A percentile compares a stretch with the other conserved stretches of the same genome.
phyloP scores from a whole-genome alignment of 2,329 filamentous ascomycete species.

The Aspergillus sp. region DNA sequence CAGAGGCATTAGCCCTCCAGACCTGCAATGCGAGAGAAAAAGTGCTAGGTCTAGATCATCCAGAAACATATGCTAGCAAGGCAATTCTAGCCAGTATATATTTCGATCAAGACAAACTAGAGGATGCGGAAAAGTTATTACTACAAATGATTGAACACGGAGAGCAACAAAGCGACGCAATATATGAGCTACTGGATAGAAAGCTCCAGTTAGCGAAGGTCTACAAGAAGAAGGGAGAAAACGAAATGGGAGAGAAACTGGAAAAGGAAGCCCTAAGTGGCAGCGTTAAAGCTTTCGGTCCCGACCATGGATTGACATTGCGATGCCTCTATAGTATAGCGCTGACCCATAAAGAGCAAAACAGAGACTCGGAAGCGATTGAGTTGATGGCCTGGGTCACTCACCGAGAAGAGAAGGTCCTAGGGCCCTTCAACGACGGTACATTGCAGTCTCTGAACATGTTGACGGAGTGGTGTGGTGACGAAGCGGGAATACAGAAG shows the following conservation, averaged over 20 bases:
- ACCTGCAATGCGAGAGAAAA: too few species aligned
- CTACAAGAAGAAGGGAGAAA: too few species aligned
- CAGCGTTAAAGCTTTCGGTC: conserved; percentile 9
- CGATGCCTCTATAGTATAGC: conserved; percentile 1
- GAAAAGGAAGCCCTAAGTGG: conserved; percentile 10
- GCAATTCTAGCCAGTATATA: too few species aligned
- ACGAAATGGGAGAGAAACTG: neutral
- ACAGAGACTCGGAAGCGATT: conserved; percentile 7
- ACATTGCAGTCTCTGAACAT: conserved; percentile 5
- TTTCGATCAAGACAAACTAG: too few species aligned
- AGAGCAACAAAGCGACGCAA: too few species aligned
- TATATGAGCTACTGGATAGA: too few species aligned
- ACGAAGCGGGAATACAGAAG: conserved; percentile 4
- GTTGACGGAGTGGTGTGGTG: conserved; percentile 11
- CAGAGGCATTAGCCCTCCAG: too few species aligned
- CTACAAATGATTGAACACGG: too few species aligned
- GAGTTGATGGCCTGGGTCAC: conserved; percentile 6
- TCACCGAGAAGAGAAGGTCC: neutral
- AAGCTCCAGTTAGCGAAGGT: too few species aligned
- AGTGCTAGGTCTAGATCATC: too few species aligned
- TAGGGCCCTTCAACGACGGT: conserved; percentile 11
- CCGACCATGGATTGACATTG: conserved; percentile 13
- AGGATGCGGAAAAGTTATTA: too few species aligned
- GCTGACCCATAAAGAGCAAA: conserved; percentile 3
- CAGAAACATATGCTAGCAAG: too few species aligned